Evolutionary conservation across 805 yeast genomes (phyloP).

Genomic region (Kodamaea sagamina): DNA sequence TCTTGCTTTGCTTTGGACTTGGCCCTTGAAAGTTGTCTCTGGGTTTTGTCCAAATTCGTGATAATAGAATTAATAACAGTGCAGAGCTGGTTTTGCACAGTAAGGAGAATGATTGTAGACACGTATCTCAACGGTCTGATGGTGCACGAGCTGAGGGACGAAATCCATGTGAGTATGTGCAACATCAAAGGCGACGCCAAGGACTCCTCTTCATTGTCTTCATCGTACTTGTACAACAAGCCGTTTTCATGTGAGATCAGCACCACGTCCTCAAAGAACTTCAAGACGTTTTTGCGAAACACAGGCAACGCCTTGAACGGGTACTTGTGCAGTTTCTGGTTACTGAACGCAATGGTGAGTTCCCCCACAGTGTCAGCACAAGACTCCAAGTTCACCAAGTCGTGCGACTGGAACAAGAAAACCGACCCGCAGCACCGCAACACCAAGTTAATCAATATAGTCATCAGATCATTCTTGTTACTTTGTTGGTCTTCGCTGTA

Average conservation of each 20-base stretch:
- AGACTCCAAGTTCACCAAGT: conserved; percentile 66
- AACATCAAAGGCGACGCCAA: conserved; percentile 49
- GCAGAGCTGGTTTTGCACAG: conserved; percentile 63
- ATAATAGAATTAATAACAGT: conserved; percentile 42
- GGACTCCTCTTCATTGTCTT: conserved; percentile 17
- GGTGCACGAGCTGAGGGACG: conserved; percentile 67
- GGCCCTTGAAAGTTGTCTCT: conserved; percentile 41
- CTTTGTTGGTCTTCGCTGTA: conserved; percentile 25
- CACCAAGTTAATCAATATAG: conserved; percentile 65
- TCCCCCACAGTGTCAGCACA: conserved; percentile 75
- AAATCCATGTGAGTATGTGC: conserved; percentile 71
- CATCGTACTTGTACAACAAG: conserved; percentile 43
- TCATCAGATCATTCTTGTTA: conserved; percentile 46
- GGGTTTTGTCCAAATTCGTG: conserved; percentile 42
- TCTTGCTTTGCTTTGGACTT: conserved; percentile 46
- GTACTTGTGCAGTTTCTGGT: conserved; percentile 67
- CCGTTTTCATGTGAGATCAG: conserved; percentile 62
- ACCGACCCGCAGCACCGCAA: conserved; percentile 74
- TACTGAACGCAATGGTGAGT: conserved; percentile 60
- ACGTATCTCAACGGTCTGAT: conserved; percentile 71
- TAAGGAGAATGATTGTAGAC: conserved; percentile 59
- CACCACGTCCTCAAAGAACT: conserved; percentile 57
- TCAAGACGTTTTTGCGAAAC: conserved; percentile 44
- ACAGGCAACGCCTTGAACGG: conserved; percentile 44
- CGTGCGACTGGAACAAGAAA: conserved; percentile 69